Evolutionary conservation across 805 yeast species (phyloP), one percentile per base, ranked within the genome.

Genomic region (Metschnikowia gruessii): DNA sequence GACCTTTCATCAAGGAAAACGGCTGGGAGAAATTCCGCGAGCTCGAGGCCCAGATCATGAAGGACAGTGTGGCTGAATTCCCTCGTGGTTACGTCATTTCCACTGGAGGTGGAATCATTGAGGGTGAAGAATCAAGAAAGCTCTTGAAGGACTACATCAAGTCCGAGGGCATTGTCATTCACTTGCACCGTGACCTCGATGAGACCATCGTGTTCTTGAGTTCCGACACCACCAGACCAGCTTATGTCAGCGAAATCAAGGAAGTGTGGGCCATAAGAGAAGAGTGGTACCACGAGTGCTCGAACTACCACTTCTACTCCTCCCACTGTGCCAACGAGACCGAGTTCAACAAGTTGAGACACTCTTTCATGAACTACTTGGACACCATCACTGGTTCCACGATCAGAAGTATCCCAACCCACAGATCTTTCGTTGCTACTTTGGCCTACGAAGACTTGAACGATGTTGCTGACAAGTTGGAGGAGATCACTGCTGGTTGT

Each of bases 31-130:
- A 69, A 19, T 94, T 94, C 76, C 81, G 99, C 50, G 69, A 63
- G 22, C 66, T 72, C 43, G 99, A 94, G 64, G 63, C 73, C 4
- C 69, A 66, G 35, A 68, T 86, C 36, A 77, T 87, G 51, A 65
- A 74, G 41, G 77, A 79, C 39, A 70, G 75, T 26, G 52, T 86
- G 16, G 52, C 62, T 2, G 63, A 71, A 26, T 61, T 64, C 51
- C 46, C 66, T 5, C 59, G 57, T 16, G 85, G 85, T 4, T 73
- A 82, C 57, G 86, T 92, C 18, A 76, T 92, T 45, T 87, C 98
- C 0, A 87, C 97, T 41, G 99, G 99, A 29, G 99, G 99, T 37
- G 99, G 99, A 9, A 75, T 94, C 50, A 95, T 94, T 22, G 98
- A 92, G 66, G 77, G 77, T 33, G 74, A 74, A 7, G 76, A 65